Evolutionary conservation across 768 basidiomycete species (phyloP), one percentile per base, ranked within the genome.

Genomic region (Dacryopinax spathularia): DNA sequence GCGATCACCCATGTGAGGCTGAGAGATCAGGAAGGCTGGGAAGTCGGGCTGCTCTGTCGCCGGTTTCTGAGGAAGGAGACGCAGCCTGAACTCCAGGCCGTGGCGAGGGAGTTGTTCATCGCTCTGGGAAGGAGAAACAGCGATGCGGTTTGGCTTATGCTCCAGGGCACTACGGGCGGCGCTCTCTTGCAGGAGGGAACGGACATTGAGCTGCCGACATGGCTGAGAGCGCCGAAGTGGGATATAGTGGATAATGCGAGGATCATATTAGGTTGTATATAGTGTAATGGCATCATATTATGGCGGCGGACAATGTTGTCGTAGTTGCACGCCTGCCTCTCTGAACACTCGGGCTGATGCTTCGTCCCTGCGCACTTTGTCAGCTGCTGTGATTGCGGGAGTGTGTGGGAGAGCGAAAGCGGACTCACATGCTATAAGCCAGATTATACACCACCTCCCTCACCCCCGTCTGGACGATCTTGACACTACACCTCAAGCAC

Each of bases 381-480:
- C 60, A 66, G 48, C 35, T 29, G 1, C 12, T 33, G 18, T 16
- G 25, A 29, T 6, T 18, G 15, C 48, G n/a, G 25, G 3, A 6
- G 9, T 5, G 13, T n/a, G 43, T 12, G 33, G 27, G 60, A 20
- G 41, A 25, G 18, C n/a, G 43, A 34, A 62, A 20, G 56, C 13
- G 5, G 60, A 79, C 88, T 69, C 68, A 91, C 96, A 98, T 91
- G 79, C 91, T 92, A 75, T 99, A 99, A 61, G 85, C 85, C 62
- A 97, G 76, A 72, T 93, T 95, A 72, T 98, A 99, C 3, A 98
- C 89, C 2, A 99, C 95, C 64, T 85, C 86, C 65, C 82, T 85
- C 20, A 98, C 87, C 0, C 94, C 95, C 22, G 86, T 88, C 71
- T 99, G 95, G 29, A 97, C 93, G 68, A 98, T 97, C 73, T 98